A percentile compares a stretch with the other conserved stretches of the same genome.
phyloP scores from a whole-genome alignment of 805 yeast species.

The Wickerhamiella bombiphila region DNA sequence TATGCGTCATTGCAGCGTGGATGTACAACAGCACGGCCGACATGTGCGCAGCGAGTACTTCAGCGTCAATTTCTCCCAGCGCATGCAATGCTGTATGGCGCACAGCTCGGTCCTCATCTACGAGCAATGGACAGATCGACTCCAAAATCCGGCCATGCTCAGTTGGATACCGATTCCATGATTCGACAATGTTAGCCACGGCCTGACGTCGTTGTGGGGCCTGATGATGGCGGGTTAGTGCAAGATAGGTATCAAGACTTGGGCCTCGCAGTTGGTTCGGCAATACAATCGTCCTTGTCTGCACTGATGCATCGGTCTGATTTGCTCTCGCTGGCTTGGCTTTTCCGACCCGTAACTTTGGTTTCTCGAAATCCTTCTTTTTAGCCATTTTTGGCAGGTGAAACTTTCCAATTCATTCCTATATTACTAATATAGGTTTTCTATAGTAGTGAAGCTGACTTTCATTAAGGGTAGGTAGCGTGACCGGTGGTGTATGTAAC shows the following conservation, averaged over 20 bases:
- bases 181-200: constrained; percentile 11
- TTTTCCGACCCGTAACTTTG: constrained; percentile 82
- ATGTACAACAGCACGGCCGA: constrained; percentile 44
- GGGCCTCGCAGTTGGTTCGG: constrained; percentile 28
- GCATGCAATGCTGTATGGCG: constrained; percentile 35
- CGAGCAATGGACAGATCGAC: constrained; percentile 44
- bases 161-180: constrained; percentile 7
- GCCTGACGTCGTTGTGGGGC: constrained; percentile 18
- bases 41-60: constrained; percentile 26
- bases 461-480: too few relatives aligned
- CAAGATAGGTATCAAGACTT: constrained; percentile 8
- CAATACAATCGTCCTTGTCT: constrained; percentile 42
- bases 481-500: too few relatives aligned
- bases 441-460: too few relatives aligned
- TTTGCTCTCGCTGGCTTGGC: constrained; percentile 54
- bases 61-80: constrained; percentile 13
- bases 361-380: constrained; percentile 58
- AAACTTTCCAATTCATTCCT: too few relatives aligned
- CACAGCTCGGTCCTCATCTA: constrained; percentile 54
- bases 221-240: constrained; percentile 18
- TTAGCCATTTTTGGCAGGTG: constrained; percentile 31
- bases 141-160: constrained; percentile 25
- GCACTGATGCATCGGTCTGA: constrained; percentile 75
- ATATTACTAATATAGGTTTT: too few relatives aligned
- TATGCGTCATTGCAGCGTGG: constrained; percentile 88